These are phyloP conservation scores for Sistotremastrum suecicum DNA, from an alignment of 768 basidiomycete species.

Conservation along the genomic window DNA sequence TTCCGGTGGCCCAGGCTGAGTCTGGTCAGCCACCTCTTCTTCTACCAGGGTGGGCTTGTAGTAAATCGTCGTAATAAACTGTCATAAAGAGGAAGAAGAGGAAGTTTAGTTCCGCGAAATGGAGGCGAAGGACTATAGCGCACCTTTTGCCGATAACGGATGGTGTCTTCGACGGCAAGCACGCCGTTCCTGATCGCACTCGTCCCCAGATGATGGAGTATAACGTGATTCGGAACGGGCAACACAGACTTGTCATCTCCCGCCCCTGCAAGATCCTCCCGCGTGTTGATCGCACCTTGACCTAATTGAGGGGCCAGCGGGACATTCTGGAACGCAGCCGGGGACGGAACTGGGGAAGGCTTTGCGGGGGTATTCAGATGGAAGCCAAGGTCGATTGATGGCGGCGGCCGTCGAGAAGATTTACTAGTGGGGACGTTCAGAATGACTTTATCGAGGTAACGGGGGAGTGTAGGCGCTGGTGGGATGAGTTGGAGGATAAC, in stretches of 20 bases:
- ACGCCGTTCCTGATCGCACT: slow-evolving; percentile 92
- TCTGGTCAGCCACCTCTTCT: slow-evolving; percentile 15
- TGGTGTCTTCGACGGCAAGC: slow-evolving; percentile 83
- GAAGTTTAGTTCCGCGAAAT: not conserved
- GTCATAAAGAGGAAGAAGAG: slow-evolving; percentile 3
- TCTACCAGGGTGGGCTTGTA: slow-evolving; percentile 47
- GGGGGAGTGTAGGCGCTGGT: slow-evolving; percentile 73
- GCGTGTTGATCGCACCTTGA: not conserved
- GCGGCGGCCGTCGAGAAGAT: slow-evolving; percentile 15
- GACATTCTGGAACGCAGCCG: not conserved
- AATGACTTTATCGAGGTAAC: slow-evolving; percentile 90
- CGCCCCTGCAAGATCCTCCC: slow-evolving; percentile 20
- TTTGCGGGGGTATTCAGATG: not conserved
- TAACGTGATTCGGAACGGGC: slow-evolving; percentile 87
- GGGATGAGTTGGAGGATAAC: slow-evolving; percentile 69
- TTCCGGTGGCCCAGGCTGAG: too few species aligned
- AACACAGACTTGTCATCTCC: slow-evolving; percentile 84
- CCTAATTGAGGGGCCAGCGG: not conserved
- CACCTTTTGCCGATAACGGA: slow-evolving; percentile 85
- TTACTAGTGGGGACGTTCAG: slow-evolving; percentile 38
- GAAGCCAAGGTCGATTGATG: slow-evolving; percentile 8
- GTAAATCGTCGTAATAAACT: slow-evolving; percentile 81
- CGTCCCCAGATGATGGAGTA: slow-evolving; percentile 88
- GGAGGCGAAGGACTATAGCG: slow-evolving; percentile 5
- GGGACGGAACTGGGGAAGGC: not conserved